A percentile compares a stretch with the other conserved stretches of the same genome.
phyloP scores from a whole-genome alignment of 345 rosid genomes.

The Syzygium aromaticum region DNA sequence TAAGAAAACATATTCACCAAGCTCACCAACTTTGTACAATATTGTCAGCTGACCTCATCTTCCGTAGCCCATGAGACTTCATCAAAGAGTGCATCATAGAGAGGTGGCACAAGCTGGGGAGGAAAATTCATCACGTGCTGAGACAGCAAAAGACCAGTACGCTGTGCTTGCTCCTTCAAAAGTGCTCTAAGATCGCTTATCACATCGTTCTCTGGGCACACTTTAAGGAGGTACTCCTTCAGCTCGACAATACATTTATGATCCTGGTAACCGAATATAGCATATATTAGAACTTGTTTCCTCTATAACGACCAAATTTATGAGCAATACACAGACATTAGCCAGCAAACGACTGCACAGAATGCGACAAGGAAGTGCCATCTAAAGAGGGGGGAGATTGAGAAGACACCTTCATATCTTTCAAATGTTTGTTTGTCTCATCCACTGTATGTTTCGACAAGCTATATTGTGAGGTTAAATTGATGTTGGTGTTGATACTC shows the following conservation, averaged over 20 bases:
- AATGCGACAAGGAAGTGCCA: background rate
- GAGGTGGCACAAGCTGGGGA: constrained; percentile 80
- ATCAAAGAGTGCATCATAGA: constrained; percentile 74
- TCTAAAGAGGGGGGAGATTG: background rate
- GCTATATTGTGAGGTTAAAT: background rate
- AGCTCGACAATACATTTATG: constrained; percentile 48
- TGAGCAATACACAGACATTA: background rate
- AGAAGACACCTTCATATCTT: background rate
- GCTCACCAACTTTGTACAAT: constrained; percentile 6
- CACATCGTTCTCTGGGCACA: constrained; percentile 36
- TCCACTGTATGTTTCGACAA: background rate
- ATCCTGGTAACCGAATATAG: constrained; percentile 23
- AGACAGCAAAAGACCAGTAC: constrained; percentile 73
- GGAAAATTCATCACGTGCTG: constrained; percentile 84
- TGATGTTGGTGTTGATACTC: background rate
- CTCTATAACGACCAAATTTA: background rate
- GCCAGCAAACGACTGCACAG: background rate
- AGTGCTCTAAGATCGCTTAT: constrained; percentile 31
- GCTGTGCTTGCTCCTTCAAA: constrained; percentile 38
- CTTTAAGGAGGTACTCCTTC: constrained; percentile 51
- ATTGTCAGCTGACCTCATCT: constrained; percentile 70
- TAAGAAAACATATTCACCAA: constrained; percentile 1
- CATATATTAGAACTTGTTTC: background rate
- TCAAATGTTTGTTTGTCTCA: background rate
- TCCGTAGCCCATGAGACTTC: constrained; percentile 85